These are phyloP conservation scores for Dentipellis sp. DNA, from an alignment of 768 basidiomycete genomes.

Conservation along the genomic window DNA sequence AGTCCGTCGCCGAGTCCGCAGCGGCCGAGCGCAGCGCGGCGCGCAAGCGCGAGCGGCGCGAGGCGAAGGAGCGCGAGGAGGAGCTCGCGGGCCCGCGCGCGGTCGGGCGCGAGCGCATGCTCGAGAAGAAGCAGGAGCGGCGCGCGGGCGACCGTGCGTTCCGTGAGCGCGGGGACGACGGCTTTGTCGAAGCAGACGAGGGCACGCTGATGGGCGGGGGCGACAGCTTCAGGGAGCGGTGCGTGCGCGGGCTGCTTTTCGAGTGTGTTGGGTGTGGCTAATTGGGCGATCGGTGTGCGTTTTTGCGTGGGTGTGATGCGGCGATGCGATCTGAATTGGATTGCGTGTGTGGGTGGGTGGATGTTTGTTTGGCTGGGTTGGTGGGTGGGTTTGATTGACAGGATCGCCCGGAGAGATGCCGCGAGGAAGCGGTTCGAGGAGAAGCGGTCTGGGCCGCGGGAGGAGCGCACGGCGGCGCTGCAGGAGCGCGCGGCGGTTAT, in stretches of 20 bases:
- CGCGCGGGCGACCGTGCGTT: slow-evolving; percentile 65
- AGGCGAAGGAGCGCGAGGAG: slow-evolving; percentile 62
- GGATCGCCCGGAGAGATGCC: slow-evolving; percentile 68
- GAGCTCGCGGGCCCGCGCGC: slow-evolving; percentile 75
- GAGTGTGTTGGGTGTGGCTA: no score
- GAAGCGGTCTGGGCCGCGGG: slow-evolving; percentile 29
- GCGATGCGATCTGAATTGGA: no score
- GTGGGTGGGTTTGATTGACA: slow-evolving; percentile 20
- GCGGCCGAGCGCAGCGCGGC: slow-evolving; percentile 44
- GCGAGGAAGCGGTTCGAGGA: slow-evolving; percentile 55
- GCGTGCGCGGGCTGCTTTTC: no score
- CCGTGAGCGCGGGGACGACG: slow-evolving; percentile 66
- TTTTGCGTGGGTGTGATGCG: no score
- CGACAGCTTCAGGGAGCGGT: slow-evolving; percentile 78
- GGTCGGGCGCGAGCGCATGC: slow-evolving; percentile 73
- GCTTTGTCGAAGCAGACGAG: slow-evolving; percentile 78
- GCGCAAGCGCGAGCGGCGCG: slow-evolving; percentile 58
- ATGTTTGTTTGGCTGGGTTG: not conserved
- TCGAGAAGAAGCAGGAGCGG: slow-evolving; percentile 77
- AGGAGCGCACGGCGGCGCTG: slow-evolving; percentile 40
- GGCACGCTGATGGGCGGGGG: slow-evolving; percentile 73
- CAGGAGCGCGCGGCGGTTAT: slow-evolving; percentile 56
- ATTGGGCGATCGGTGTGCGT: no score
- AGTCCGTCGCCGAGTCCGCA: slow-evolving; percentile 43
- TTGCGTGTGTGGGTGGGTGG: not conserved